Base-by-base conservation (phyloP, 768 basidiomycete species). In the Suillus placidus region DNA sequence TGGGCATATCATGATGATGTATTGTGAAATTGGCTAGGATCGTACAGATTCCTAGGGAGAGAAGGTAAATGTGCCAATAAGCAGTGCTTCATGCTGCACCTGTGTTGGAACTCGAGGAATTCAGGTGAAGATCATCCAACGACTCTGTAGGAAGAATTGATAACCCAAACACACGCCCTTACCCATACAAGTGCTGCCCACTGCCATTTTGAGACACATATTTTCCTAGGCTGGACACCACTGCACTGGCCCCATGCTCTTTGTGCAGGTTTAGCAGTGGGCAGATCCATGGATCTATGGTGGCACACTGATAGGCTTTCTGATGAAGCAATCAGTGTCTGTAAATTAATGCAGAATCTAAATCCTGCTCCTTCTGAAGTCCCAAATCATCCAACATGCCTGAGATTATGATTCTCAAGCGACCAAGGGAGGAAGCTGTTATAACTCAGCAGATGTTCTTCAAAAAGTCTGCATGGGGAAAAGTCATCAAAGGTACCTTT, bases 401-500 rank as follows among this genome's bases (percentile, higher is more conserved):
- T 42, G 78, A 87, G 64, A 94, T 95, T 42, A 88, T 87, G 4
- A 89, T 94, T 45, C 80, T 87, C 26, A 94, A 92, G 70, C 82
- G 93, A 62, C 84, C 90, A 16, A 81, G 82, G 51, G 82, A 86
- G 6, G 93, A 49, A 14, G 47, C 47, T 49, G 47, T 49, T 10
- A 49, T 49, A 49, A 49, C 47, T 1, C 94, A 94, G 71, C 89
- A 91, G 66, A 97, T 94, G 75, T 99, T 95, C 78, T 92, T 95
- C 83, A 97, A 94, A 78, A 99, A 99, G 79, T 98, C 97, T 0
- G 91, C 93, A 0, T 81, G 87, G 70, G 97, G 97, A 18, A 96
- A 95, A 73, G 94, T 99, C 23, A 87, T 96, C 72, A 97, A 96
- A 82, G 91, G 96, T 94, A 57, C 52, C 82, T 66, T 23, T 13